These are phyloP conservation scores for Dryas octopetala DNA, from an alignment of 306 rosid species.

Conservation along the genomic window DNA sequence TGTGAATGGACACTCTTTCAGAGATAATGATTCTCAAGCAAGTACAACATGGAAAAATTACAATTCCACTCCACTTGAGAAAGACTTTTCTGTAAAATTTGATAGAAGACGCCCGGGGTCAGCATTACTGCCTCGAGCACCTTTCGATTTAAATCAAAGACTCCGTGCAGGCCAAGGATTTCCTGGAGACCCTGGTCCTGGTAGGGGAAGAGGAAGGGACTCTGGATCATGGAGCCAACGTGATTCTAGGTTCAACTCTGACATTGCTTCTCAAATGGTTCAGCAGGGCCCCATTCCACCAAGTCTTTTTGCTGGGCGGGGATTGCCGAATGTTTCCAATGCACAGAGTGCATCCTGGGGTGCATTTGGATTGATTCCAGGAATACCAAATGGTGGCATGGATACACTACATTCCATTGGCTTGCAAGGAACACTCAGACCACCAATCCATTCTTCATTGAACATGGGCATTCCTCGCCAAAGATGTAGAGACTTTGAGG, in stretches of 20 bases:
- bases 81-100: constrained; percentile 57
- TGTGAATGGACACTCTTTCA: constrained; percentile 63
- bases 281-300: constrained; percentile 80
- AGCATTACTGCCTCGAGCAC: constrained; percentile 49
- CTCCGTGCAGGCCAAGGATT: constrained; percentile 58
- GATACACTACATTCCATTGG: constrained; percentile 85
- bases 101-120: constrained; percentile 74
- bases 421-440: constrained; percentile 82
- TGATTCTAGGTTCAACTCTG: constrained; percentile 79
- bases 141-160: constrained; percentile 73
- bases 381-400: constrained; percentile 77
- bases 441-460: constrained; percentile 75
- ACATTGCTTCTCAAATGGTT: constrained; percentile 80
- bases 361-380: constrained; percentile 79
- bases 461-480: constrained; percentile 77
- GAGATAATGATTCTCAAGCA: constrained; percentile 76
- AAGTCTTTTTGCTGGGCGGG: constrained; percentile 66
- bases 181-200: constrained; percentile 55
- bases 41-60: constrained; percentile 57
- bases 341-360: constrained; percentile 82
- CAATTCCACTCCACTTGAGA: constrained; percentile 43
- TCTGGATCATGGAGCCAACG: constrained; percentile 79
- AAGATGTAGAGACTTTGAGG: constrained; percentile 99
- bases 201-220: constrained; percentile 95
- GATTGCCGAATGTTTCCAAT: constrained; percentile 81